Evolutionary conservation across 768 basidiomycete species (phyloP).

Genomic region (Tricholoma sp.): DNA sequence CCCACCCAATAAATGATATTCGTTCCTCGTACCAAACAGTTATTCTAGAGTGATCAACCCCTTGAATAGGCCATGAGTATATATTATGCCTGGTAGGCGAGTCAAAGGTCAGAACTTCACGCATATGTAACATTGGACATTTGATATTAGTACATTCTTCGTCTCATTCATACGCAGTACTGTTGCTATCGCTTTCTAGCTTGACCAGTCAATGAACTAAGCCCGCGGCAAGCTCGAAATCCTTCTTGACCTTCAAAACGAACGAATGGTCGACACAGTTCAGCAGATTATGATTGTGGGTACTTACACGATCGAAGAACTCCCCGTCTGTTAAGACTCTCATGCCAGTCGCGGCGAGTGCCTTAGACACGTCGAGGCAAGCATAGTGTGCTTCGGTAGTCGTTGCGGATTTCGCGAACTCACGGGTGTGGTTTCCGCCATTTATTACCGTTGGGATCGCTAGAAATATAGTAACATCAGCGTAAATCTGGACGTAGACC

Average conservation of each 20-base stretch:
- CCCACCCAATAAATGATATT: too few species aligned
- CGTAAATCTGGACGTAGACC: background rate
- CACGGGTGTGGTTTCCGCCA: constrained; percentile 54
- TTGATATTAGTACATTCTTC: too few species aligned
- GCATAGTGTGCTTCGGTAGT: constrained; percentile 42
- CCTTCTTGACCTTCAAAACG: background rate
- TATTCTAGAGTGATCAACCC: too few species aligned
- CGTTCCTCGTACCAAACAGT: too few species aligned
- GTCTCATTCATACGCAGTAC: background rate
- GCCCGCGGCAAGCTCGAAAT: background rate
- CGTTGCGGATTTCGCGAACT: constrained; percentile 42
- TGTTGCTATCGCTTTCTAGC: background rate
- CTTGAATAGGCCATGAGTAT: too few species aligned
- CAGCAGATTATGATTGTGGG: too few species aligned
- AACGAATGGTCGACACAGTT: too few species aligned
- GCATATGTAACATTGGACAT: too few species aligned
- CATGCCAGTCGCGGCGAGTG: constrained; percentile 45
- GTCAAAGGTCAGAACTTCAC: too few species aligned
- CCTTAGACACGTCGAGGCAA: constrained; percentile 42
- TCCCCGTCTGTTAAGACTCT: constrained; percentile 40
- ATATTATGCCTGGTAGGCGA: too few species aligned
- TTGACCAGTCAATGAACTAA: background rate
- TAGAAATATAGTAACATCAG: constrained; percentile 12
- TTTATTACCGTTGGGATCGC: constrained; percentile 50
- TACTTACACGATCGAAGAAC: constrained; percentile 35